Evolutionary conservation across 345 rosid species (phyloP).

Genomic region (Ricinus communis): DNA sequence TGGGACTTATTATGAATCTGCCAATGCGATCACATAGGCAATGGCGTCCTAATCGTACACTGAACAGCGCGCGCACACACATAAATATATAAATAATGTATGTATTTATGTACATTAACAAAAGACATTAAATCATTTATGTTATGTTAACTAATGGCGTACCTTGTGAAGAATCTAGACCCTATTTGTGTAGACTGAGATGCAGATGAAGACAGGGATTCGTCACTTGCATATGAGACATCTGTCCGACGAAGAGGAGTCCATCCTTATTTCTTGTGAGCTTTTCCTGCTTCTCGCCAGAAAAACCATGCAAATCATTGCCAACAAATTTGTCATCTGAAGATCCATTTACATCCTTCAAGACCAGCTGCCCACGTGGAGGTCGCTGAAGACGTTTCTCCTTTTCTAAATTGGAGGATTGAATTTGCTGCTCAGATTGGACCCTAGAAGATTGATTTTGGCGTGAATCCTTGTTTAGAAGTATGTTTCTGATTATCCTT

Average conservation of each 20-base stretch:
- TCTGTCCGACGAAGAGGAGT: conserved; percentile 61
- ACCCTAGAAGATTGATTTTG: conserved; percentile 39
- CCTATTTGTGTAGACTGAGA: conserved; percentile 22
- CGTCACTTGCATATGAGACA: conserved; percentile 58
- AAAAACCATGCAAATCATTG: conserved; percentile 39
- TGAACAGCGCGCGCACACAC: too few species aligned
- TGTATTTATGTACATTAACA: not conserved
- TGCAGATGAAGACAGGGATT: conserved; percentile 32
- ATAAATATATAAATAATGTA: too few species aligned
- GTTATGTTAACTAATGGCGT: not conserved
- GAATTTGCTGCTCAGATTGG: conserved; percentile 47
- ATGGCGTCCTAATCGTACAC: not conserved
- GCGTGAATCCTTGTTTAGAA: conserved; percentile 46
- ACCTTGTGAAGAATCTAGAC: conserved; percentile 32
- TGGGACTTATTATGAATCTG: conserved; percentile 10
- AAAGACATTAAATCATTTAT: not conserved
- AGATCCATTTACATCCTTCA: conserved; percentile 48
- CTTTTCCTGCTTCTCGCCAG: conserved; percentile 50
- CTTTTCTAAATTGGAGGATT: conserved; percentile 38
- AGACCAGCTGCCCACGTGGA: conserved; percentile 31
- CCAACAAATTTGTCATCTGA: conserved; percentile 44
- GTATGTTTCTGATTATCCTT: conserved; percentile 49
- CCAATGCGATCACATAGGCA: not conserved
- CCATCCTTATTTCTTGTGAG: conserved; percentile 66
- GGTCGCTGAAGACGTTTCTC: conserved; percentile 50